These are phyloP conservation scores for Boletus pseudo-olivaceus DNA, from an alignment of 768 basidiomycete genomes.

Conservation along the genomic window DNA sequence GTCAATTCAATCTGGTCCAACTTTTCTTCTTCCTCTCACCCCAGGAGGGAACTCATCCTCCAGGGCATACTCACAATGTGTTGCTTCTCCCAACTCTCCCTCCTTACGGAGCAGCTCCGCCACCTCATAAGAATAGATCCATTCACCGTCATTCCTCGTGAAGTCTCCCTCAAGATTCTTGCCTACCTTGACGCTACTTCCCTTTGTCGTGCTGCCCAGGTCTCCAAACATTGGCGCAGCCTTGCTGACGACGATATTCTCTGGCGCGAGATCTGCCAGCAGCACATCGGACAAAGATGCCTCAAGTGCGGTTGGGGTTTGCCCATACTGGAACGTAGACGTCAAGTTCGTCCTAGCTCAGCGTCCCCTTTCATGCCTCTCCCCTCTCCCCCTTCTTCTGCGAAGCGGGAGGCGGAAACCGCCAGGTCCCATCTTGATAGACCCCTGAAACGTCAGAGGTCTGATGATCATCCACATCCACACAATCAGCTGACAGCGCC, in stretches of 20 bases:
- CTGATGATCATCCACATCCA: not conserved
- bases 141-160: slow-evolving; percentile 84
- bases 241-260: slow-evolving; percentile 95
- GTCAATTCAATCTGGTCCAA: slow-evolving; percentile 94
- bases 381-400: slow-evolving; percentile 25
- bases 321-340: slow-evolving; percentile 80
- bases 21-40: slow-evolving; percentile 92
- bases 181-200: slow-evolving; percentile 89
- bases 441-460: slow-evolving; percentile 51
- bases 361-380: slow-evolving; percentile 35
- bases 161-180: slow-evolving; percentile 83
- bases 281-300: slow-evolving; percentile 97
- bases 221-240: slow-evolving; percentile 75
- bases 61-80: slow-evolving; percentile 98
- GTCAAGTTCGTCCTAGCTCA: slow-evolving; percentile 41
- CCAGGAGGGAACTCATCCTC: slow-evolving; percentile 88
- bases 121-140: slow-evolving; percentile 96
- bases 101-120: slow-evolving; percentile 87
- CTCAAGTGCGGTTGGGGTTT: slow-evolving; percentile 97
- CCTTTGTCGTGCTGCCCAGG: slow-evolving; percentile 90
- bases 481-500: not conserved
- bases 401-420: slow-evolving; percentile 42
- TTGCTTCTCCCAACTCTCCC: slow-evolving; percentile 96
- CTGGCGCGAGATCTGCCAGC: slow-evolving; percentile 96
- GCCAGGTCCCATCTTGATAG: slow-evolving; percentile 27